These are phyloP conservation scores for Hypoxylon sp. DNA, from an alignment of 2,329 filamentous ascomycete genomes.

Conservation along the genomic window DNA sequence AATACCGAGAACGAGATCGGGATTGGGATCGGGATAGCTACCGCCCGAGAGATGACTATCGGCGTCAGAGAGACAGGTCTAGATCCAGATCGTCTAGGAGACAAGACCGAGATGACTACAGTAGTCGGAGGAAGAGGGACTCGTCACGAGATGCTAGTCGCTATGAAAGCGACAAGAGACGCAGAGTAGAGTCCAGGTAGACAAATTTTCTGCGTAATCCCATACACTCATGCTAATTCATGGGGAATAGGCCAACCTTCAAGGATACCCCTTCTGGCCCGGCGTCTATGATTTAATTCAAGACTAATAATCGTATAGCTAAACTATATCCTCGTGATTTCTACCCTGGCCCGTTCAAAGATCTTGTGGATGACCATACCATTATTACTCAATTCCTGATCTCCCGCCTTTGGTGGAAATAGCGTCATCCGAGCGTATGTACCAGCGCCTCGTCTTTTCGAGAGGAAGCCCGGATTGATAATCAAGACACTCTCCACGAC, in stretches of 20 bases:
- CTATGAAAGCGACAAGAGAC: constrained; percentile 72
- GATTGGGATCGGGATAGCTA: constrained; percentile 54
- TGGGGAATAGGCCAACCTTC: constrained; percentile 34
- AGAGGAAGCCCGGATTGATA: constrained; percentile 90
- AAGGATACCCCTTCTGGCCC: background rate
- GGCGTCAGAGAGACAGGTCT: constrained; percentile 59
- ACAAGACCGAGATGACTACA: constrained; percentile 61
- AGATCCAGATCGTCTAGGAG: constrained; percentile 69
- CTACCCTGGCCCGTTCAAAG: constrained; percentile 86
- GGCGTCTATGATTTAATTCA: background rate
- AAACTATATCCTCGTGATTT: constrained; percentile 82
- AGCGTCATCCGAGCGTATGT: constrained; percentile 88
- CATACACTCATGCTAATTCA: constrained; percentile 36
- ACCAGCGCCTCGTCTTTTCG: constrained; percentile 86
- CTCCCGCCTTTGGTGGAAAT: constrained; percentile 72
- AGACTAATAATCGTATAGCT: constrained; percentile 2
- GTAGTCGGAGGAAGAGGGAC: constrained; percentile 70
- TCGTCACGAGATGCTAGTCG: constrained; percentile 69
- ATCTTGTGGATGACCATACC: constrained; percentile 80
- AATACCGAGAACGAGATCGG: constrained; percentile 46
- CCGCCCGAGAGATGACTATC: constrained; percentile 55
- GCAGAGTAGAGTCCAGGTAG: constrained; percentile 66
- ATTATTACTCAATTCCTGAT: constrained; percentile 69
- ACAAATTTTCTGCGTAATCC: constrained; percentile 33
- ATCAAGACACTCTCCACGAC: constrained; percentile 91